Percentiles rank a stretch among this genome's conserved stretches.
These are phyloP conservation scores for Gossypium australe DNA, from an alignment of 345 rosid genomes.

Conservation along the genomic window DNA sequence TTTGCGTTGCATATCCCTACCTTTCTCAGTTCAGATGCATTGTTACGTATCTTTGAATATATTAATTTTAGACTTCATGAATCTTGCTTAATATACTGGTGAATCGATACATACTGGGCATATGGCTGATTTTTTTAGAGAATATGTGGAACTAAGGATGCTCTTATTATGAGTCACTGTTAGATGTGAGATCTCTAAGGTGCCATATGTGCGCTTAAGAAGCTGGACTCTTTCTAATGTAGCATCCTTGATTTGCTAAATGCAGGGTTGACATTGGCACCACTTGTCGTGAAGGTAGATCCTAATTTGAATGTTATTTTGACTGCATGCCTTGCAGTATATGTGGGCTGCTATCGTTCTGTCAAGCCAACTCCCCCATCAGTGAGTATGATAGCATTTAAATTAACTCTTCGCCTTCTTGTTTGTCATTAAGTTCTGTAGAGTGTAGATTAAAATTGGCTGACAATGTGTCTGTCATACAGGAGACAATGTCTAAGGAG, in stretches of 20 bases:
- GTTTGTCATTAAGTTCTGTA: neutral
- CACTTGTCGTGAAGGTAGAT: slow-evolving; percentile 79
- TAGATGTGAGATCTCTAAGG: neutral
- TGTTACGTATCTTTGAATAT: neutral
- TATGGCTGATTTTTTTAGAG: neutral
- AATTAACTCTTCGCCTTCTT: neutral
- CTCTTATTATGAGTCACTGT: neutral
- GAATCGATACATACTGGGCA: neutral
- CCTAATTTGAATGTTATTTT: slow-evolving; percentile 83
- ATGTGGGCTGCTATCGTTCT: slow-evolving; percentile 95
- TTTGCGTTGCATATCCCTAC: neutral
- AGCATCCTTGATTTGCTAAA: slow-evolving; percentile 11
- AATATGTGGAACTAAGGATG: neutral
- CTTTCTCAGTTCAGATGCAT: neutral
- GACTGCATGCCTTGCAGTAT: slow-evolving; percentile 88
- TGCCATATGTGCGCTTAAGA: neutral
- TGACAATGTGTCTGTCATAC: slow-evolving; percentile 13
- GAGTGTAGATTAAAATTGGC: neutral
- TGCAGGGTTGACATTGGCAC: slow-evolving; percentile 89
- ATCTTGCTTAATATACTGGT: too few relatives aligned
- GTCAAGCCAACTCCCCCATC: slow-evolving; percentile 88
- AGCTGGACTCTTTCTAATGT: slow-evolving; percentile 4
- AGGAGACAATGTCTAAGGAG: slow-evolving; percentile 97
- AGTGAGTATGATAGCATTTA: slow-evolving; percentile 9
- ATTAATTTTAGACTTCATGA: neutral